A percentile compares a stretch with the other conserved stretches of the same genome.
Conservation (phyloP, 2,329 filamentous ascomycete genomes). For the Nakataea oryzae region DNA sequence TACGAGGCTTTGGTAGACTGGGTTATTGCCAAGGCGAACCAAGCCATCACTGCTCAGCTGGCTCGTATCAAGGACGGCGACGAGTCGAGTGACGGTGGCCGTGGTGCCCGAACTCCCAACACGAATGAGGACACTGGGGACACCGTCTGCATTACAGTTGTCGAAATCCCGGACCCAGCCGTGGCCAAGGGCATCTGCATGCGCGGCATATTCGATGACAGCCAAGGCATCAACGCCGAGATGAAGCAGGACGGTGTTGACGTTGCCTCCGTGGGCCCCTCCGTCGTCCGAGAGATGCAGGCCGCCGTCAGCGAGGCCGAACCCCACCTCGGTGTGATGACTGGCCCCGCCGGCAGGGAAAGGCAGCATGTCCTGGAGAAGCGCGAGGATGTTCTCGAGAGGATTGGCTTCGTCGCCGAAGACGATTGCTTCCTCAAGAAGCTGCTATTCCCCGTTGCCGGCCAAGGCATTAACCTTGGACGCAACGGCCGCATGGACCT, state of each 20-base stretch:
- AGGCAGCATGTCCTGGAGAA: slow-evolving; percentile 72
- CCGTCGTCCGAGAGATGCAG: slow-evolving; percentile 79
- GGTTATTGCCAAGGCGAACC: slow-evolving; percentile 83
- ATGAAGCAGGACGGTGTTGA: slow-evolving; percentile 93
- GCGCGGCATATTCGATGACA: slow-evolving; percentile 86
- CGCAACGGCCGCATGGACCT: slow-evolving; percentile 72
- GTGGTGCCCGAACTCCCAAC: slow-evolving; percentile 50
- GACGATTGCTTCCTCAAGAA: slow-evolving; percentile 73
- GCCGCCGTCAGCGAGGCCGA: slow-evolving; percentile 67
- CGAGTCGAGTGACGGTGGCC: slow-evolving; percentile 53
- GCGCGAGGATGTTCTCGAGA: slow-evolving; percentile 75
- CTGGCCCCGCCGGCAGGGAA: slow-evolving; percentile 56
- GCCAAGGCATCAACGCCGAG: slow-evolving; percentile 85
- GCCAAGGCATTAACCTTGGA: slow-evolving; percentile 72
- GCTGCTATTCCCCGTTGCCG: slow-evolving; percentile 67
- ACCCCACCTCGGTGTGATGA: slow-evolving; percentile 67
- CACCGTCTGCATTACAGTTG: slow-evolving; percentile 77
- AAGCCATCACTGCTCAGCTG: slow-evolving; percentile 70
- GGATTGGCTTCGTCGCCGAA: slow-evolving; percentile 72
- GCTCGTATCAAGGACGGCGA: slow-evolving; percentile 53
- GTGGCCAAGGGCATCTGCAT: slow-evolving; percentile 84
- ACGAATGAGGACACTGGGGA: slow-evolving; percentile 65
- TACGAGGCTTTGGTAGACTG: slow-evolving; percentile 95
- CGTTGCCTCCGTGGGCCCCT: slow-evolving; percentile 63
- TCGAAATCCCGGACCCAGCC: slow-evolving; percentile 72